phyloP scores from a whole-genome alignment of 2,329 filamentous ascomycete genomes.

The Penicillium verrucosum region DNA sequence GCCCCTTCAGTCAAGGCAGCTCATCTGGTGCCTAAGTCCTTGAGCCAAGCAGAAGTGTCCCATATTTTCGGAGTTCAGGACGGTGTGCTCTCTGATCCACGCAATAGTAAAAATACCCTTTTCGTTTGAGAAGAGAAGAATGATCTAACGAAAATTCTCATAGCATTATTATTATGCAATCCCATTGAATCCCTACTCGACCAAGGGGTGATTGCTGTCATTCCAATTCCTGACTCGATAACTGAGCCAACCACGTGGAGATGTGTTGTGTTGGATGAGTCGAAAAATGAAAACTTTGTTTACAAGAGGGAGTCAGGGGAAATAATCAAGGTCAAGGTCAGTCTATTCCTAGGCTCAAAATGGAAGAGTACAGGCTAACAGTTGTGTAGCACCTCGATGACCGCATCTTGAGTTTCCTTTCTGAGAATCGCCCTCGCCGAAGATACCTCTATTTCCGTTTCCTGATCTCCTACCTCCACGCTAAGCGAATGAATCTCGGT shows the following conservation, averaged over 20 bases:
- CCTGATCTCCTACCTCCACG: slow-evolving; percentile 17
- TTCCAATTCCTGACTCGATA: slow-evolving; percentile 13
- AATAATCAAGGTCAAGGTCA: slow-evolving; percentile 8
- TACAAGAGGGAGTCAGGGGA: neutral
- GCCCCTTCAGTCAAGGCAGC: too few relatives aligned
- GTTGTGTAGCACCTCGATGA: slow-evolving; percentile 16
- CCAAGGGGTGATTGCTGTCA: slow-evolving; percentile 13
- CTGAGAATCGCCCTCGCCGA: slow-evolving; percentile 14
- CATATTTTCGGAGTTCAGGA: too few relatives aligned
- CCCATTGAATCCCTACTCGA: slow-evolving; percentile 12
- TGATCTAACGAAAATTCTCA: too few relatives aligned
- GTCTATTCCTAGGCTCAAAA: neutral
- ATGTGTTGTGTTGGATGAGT: slow-evolving; percentile 14
- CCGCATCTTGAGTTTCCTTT: slow-evolving; percentile 13
- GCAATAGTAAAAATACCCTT: too few relatives aligned
- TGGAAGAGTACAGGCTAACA: neutral
- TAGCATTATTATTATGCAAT: too few relatives aligned
- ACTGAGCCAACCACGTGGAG: slow-evolving; percentile 9
- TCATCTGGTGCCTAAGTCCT: too few relatives aligned
- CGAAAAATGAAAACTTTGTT: slow-evolving; percentile 1
- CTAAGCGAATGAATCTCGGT: neutral
- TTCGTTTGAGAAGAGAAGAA: too few relatives aligned
- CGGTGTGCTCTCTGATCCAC: too few relatives aligned
- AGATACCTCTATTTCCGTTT: slow-evolving; percentile 24
- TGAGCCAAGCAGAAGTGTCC: too few relatives aligned